Conservation (phyloP, 371 early-diverging fungal species). For the Coemansia sp. region DNA sequence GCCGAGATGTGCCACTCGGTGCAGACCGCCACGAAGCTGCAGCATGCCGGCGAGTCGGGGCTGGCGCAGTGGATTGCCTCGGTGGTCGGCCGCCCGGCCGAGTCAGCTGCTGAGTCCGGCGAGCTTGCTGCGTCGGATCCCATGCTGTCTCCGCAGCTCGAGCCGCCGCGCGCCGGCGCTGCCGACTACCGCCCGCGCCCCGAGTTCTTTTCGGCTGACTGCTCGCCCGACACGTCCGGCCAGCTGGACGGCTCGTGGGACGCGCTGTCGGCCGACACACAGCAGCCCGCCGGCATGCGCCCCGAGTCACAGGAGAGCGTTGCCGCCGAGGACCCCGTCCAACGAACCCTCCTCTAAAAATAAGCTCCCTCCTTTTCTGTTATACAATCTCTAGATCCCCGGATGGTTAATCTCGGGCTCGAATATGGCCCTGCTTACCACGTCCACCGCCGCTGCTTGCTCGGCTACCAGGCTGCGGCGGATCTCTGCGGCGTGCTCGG, state of each 20-base stretch:
- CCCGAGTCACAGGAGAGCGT: too few relatives aligned
- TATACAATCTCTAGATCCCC: too few relatives aligned
- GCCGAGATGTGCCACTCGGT: constrained; percentile 46
- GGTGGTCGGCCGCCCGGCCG: constrained; percentile 12
- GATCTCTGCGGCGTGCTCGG: too few relatives aligned
- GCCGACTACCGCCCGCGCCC: background rate
- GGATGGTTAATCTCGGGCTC: too few relatives aligned
- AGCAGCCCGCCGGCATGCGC: too few relatives aligned
- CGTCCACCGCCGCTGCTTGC: too few relatives aligned
- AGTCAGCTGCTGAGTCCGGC: background rate
- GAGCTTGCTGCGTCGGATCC: background rate
- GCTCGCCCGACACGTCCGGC: constrained; percentile 4
- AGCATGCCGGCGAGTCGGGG: constrained; percentile 31
- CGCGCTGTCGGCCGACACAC: too few relatives aligned
- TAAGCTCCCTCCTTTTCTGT: too few relatives aligned
- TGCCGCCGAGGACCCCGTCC: too few relatives aligned
- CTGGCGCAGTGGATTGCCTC: constrained; percentile 25
- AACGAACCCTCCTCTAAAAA: too few relatives aligned
- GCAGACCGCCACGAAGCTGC: constrained; percentile 34
- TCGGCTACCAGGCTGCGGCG: too few relatives aligned
- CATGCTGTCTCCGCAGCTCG: background rate
- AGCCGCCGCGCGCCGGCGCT: background rate
- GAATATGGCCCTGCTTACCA: too few relatives aligned
- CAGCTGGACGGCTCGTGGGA: background rate
- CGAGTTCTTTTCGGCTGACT: constrained; percentile 16